A percentile compares a stretch with the other conserved stretches of the same genome.
These are phyloP conservation scores for Fraxinus sp. DNA, from an alignment of 305 asterid species.

Conservation along the genomic window DNA sequence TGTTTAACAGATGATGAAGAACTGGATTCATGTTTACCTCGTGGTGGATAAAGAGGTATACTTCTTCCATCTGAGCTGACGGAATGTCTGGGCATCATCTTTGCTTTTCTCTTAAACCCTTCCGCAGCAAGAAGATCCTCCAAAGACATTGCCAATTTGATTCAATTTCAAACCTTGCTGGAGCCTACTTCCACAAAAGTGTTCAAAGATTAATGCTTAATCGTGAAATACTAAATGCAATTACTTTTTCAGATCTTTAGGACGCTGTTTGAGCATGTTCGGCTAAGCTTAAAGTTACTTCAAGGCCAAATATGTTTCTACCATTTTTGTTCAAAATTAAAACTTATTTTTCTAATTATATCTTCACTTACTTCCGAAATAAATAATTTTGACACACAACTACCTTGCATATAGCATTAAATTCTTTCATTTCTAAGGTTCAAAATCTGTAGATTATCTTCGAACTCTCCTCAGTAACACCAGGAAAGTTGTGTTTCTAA, in stretches of 20 bases:
- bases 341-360: not conserved
- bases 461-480: not conserved
- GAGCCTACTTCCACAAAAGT: conserved; percentile 22
- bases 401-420: not conserved
- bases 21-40: conserved; percentile 30
- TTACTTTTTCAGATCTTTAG: not conserved
- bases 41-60: conserved; percentile 30
- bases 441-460: not conserved
- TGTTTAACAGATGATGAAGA: conserved; percentile 35
- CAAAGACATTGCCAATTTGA: conserved; percentile 68
- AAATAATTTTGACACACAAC: not conserved
- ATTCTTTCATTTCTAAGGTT: not conserved
- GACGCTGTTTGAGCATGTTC: not conserved
- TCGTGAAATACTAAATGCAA: not conserved
- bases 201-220: not conserved
- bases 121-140: conserved; percentile 75
- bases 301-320: not conserved
- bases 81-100: conserved; percentile 46
- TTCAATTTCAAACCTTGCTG: conserved; percentile 8
- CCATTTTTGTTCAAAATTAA: not conserved
- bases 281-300: not conserved
- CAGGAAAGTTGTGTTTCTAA: not conserved
- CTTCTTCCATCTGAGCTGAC: conserved; percentile 39
- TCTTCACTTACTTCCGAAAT: not conserved
- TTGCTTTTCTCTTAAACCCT: conserved; percentile 62